phyloP scores from a whole-genome alignment of 2,329 filamentous ascomycete genomes.

The Amphichorda felina region DNA sequence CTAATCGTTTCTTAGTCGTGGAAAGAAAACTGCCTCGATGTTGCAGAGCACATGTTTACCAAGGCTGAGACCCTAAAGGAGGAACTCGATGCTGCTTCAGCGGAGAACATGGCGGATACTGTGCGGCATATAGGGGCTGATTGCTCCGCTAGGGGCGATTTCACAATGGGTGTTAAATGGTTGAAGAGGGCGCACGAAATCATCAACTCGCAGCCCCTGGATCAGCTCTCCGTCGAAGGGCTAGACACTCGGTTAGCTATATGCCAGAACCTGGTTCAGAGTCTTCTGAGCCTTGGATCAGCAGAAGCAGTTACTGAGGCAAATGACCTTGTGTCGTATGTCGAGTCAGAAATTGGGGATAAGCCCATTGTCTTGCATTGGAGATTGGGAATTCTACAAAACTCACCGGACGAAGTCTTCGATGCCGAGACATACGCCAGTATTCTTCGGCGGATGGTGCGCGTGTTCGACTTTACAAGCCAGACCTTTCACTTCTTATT shows the following conservation, averaged over 20 bases:
- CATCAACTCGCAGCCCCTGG: slow-evolving; percentile 41
- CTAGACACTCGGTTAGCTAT: slow-evolving; percentile 55
- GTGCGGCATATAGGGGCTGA: slow-evolving; percentile 62
- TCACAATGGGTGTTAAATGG: slow-evolving; percentile 55
- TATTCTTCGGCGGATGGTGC: slow-evolving; percentile 51
- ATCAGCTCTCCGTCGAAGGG: slow-evolving; percentile 44
- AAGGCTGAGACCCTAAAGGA: slow-evolving; percentile 35
- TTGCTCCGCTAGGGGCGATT: slow-evolving; percentile 38
- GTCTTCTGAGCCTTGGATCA: slow-evolving; percentile 34
- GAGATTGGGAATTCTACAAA: slow-evolving; percentile 53
- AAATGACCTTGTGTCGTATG: slow-evolving; percentile 40
- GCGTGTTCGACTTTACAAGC: slow-evolving; percentile 46
- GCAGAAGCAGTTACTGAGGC: slow-evolving; percentile 36
- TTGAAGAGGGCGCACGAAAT: slow-evolving; percentile 53
- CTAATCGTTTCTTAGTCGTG: slow-evolving; percentile 43
- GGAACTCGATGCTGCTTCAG: slow-evolving; percentile 31
- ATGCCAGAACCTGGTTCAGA: slow-evolving; percentile 49
- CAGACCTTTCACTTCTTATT: slow-evolving; percentile 54
- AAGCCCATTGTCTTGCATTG: slow-evolving; percentile 56
- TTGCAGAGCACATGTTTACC: slow-evolving; percentile 67
- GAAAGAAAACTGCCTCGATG: slow-evolving; percentile 59
- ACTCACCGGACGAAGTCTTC: slow-evolving; percentile 31
- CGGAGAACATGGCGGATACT: slow-evolving; percentile 53
- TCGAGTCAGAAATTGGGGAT: slow-evolving; percentile 52
- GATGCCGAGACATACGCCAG: slow-evolving; percentile 33